Evolutionary conservation across 2,329 filamentous ascomycete species (phyloP).

Genomic region (Pseudogymnoascus sp.): DNA sequence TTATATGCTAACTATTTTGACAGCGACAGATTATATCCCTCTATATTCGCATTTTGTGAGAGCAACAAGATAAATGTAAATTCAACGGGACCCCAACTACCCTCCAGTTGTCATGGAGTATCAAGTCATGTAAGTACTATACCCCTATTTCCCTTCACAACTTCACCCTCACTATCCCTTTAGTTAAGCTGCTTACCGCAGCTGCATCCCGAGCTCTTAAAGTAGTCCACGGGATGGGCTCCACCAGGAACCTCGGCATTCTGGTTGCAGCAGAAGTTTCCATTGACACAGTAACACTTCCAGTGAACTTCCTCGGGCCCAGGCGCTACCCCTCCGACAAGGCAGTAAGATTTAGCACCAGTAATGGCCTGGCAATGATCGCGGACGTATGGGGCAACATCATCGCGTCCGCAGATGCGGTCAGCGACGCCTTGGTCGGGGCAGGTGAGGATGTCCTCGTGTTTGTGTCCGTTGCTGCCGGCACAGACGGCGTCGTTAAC

Average conservation of each 20-base stretch:
- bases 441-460: not conserved
- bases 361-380: not conserved
- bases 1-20: not conserved
- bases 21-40: not conserved
- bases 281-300: not conserved
- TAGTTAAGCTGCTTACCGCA: not conserved
- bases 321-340: not conserved
- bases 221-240: not conserved
- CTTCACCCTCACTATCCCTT: not conserved
- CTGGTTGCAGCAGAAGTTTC: slow-evolving; percentile 2
- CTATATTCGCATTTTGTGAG: not conserved
- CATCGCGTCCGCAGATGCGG: not conserved
- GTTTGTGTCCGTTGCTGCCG: not conserved
- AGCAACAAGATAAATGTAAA: not conserved
- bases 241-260: not conserved
- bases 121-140: not conserved
- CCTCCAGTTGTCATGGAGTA: not conserved
- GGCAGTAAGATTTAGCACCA: not conserved
- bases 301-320: not conserved
- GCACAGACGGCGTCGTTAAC: not conserved
- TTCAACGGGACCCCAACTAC: not conserved
- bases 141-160: not conserved
- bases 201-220: not conserved
- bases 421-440: not conserved
- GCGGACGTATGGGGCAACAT: not conserved